Conservation (phyloP, 805 yeast genomes). For the Clavispora phyllophila region DNA sequence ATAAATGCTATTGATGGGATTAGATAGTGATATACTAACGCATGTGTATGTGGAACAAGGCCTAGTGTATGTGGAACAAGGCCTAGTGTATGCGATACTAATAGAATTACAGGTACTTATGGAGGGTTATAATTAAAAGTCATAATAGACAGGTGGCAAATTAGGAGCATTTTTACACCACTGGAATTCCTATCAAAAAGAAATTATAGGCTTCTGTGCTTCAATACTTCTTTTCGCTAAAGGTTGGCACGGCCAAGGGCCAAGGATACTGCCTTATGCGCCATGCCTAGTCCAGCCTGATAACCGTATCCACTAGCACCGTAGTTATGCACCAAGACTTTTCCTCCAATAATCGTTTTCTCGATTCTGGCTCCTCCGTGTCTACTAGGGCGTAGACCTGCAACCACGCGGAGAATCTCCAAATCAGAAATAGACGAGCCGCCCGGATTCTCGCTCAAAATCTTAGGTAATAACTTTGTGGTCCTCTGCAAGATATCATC, state of each 20-base stretch:
- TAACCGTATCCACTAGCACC: constrained; percentile 68
- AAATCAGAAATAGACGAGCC: constrained; percentile 31
- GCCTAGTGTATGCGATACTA: too few relatives aligned
- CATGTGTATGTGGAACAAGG: too few relatives aligned
- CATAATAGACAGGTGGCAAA: too few relatives aligned
- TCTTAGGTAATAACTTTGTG: constrained; percentile 45
- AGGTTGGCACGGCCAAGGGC: constrained; percentile 4
- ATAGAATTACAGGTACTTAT: too few relatives aligned
- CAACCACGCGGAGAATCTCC: constrained; percentile 58
- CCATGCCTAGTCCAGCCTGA: constrained; percentile 64
- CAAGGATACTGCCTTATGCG: constrained; percentile 38
- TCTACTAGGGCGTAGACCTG: constrained; percentile 75
- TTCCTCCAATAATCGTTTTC: constrained; percentile 24
- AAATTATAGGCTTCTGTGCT: not conserved
- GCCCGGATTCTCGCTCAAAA: constrained; percentile 32
- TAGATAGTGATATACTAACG: too few relatives aligned
- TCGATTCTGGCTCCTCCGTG: constrained; percentile 74
- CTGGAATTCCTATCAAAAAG: too few relatives aligned
- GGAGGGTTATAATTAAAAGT: too few relatives aligned
- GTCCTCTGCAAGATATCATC: constrained; percentile 60
- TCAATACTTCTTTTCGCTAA: too few relatives aligned
- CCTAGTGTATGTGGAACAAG: too few relatives aligned
- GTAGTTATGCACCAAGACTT: constrained; percentile 57
- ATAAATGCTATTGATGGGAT: too few relatives aligned
- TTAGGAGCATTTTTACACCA: too few relatives aligned